Evolutionary conservation across 192 early-diverging fungal species (phyloP).

Genomic region (Jimgerdemannia flammicorona): DNA sequence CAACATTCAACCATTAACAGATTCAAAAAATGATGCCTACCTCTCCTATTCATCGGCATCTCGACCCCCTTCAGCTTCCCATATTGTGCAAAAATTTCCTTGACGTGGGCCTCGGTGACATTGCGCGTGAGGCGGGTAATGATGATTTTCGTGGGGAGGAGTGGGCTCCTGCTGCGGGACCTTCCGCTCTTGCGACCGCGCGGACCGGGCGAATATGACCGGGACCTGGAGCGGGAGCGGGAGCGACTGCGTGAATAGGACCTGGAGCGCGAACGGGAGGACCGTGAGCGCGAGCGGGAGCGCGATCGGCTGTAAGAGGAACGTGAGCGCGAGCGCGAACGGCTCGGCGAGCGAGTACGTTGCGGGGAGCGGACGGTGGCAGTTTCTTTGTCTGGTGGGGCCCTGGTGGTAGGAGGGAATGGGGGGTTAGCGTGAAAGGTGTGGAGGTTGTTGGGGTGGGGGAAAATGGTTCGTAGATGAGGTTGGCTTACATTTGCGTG

Average conservation of each 20-base stretch:
- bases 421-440: too few relatives aligned
- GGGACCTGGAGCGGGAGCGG: background rate
- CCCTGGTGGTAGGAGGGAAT: background rate
- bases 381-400: background rate
- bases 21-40: slow-evolving; percentile 14
- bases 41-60: slow-evolving; percentile 33
- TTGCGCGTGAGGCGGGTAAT: slow-evolving; percentile 40
- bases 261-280: background rate
- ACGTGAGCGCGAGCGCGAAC: background rate
- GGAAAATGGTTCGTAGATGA: too few relatives aligned
- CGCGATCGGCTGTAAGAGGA: background rate
- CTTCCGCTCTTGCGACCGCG: slow-evolving; percentile 1
- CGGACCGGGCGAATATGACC: slow-evolving; percentile 5
- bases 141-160: slow-evolving; percentile 18
- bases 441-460: too few relatives aligned
- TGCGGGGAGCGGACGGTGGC: background rate
- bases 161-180: background rate
- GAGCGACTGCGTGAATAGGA: slow-evolving; percentile 18
- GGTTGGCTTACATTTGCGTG: too few relatives aligned
- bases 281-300: background rate
- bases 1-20: too few relatives aligned
- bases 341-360: background rate
- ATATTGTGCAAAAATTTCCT: slow-evolving; percentile 37
- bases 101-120: slow-evolving; percentile 34
- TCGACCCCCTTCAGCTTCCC: slow-evolving; percentile 25